phyloP scores from a whole-genome alignment of 805 yeast species.

The Candida coleopterorum region DNA sequence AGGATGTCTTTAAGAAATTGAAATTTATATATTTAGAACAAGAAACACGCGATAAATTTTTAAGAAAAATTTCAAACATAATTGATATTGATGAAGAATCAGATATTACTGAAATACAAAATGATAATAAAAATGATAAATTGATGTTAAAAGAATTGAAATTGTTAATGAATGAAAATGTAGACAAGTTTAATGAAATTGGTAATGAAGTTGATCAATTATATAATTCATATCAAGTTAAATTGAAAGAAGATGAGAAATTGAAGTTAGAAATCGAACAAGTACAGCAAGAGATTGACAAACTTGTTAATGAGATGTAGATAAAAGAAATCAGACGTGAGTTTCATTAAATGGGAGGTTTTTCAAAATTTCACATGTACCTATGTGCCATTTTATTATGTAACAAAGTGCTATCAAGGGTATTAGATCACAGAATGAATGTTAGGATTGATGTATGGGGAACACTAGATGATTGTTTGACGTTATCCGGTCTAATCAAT shows the following conservation, averaged over 20 bases:
- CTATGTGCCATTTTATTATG: too few relatives aligned
- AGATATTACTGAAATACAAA: constrained; percentile 18
- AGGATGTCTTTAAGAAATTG: constrained; percentile 46
- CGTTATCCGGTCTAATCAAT: too few relatives aligned
- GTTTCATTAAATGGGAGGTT: too few relatives aligned
- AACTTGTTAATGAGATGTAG: not conserved
- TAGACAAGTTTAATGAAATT: constrained; percentile 24
- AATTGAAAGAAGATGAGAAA: not conserved
- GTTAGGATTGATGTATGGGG: too few relatives aligned
- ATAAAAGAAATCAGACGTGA: not conserved
- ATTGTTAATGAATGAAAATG: constrained; percentile 20
- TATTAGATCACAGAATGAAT: too few relatives aligned
- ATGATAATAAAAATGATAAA: constrained; percentile 18
- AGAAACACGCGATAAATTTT: constrained; percentile 64
- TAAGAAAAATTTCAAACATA: constrained; percentile 43
- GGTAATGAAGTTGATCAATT: constrained; percentile 18
- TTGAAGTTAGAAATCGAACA: not conserved
- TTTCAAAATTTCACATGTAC: too few relatives aligned
- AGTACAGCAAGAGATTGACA: not conserved
- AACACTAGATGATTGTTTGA: too few relatives aligned
- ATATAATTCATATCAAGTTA: not conserved
- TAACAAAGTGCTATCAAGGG: too few relatives aligned
- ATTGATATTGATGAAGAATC: constrained; percentile 10
- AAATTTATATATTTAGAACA: constrained; percentile 67
- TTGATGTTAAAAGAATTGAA: constrained; percentile 21